Conservation (phyloP, 2,329 filamentous ascomycete genomes). For the Lasiodiplodia hormozganensis region DNA sequence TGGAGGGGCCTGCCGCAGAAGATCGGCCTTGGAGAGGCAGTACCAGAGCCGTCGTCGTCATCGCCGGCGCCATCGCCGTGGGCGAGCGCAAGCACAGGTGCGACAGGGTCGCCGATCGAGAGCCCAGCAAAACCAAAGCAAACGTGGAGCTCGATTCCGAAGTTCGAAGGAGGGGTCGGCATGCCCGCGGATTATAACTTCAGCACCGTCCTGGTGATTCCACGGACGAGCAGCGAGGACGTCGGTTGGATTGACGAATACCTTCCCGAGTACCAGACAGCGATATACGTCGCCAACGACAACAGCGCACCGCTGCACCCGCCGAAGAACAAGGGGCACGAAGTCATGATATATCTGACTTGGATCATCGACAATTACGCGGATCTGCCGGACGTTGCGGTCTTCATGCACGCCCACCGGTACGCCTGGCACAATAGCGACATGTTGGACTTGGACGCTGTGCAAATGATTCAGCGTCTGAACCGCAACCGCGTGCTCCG, state of each 20-base stretch:
- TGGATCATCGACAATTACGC: slow-evolving; percentile 70
- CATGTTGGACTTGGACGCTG: slow-evolving; percentile 52
- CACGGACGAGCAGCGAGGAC: slow-evolving; percentile 60
- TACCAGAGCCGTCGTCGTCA: slow-evolving; percentile 33
- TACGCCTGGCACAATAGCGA: slow-evolving; percentile 66
- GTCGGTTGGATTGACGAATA: slow-evolving; percentile 62
- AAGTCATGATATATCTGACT: slow-evolving; percentile 67
- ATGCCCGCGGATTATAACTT: slow-evolving; percentile 57
- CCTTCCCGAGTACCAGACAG: slow-evolving; percentile 55
- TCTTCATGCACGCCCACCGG: slow-evolving; percentile 69
- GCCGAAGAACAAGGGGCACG: slow-evolving; percentile 66
- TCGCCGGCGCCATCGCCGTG: neutral
- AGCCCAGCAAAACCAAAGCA: slow-evolving; percentile 1
- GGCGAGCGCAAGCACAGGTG: neutral
- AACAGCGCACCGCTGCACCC: slow-evolving; percentile 55
- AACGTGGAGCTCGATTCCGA: slow-evolving; percentile 47
- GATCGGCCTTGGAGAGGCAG: slow-evolving; percentile 48
- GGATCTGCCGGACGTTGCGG: slow-evolving; percentile 62
- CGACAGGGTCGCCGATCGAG: slow-evolving; percentile 38
- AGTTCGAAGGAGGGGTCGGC: slow-evolving; percentile 41
- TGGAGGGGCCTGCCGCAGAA: slow-evolving; percentile 50
- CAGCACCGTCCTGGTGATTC: slow-evolving; percentile 62
- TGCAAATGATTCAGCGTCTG: slow-evolving; percentile 54
- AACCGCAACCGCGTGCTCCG: slow-evolving; percentile 54
- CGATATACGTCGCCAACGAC: slow-evolving; percentile 62